Conservation (phyloP, 2,329 filamentous ascomycete genomes). For the Dothistroma septosporum region DNA sequence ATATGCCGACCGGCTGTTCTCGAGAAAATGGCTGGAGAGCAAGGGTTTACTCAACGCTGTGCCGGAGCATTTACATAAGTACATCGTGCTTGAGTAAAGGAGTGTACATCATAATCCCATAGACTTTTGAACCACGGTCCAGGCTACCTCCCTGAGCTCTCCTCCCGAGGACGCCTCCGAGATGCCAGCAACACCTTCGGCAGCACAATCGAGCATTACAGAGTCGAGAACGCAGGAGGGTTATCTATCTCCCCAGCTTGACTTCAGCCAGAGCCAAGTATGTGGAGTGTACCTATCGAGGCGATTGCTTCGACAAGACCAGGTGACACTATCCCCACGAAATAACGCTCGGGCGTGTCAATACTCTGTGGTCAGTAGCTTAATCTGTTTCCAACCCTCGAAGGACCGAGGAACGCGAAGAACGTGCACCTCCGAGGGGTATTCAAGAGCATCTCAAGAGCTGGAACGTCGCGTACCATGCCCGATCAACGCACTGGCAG, state of each 20-base stretch:
- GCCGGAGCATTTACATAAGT: conserved; percentile 81
- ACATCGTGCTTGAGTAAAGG: conserved; percentile 77
- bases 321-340: too few species aligned
- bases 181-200: too few species aligned
- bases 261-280: too few species aligned
- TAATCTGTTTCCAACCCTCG: too few species aligned
- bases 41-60: conserved; percentile 81
- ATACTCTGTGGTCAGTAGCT: too few species aligned
- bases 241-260: too few species aligned
- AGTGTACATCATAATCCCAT: background rate
- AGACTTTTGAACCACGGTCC: background rate
- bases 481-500: background rate
- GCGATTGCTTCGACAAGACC: too few species aligned
- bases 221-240: too few species aligned
- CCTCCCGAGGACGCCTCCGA: background rate
- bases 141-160: background rate
- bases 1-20: conserved; percentile 92
- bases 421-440: background rate
- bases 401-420: background rate
- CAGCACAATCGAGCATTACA: too few species aligned
- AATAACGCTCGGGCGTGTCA: too few species aligned
- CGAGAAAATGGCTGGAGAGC: conserved; percentile 78
- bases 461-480: background rate
- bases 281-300: too few species aligned
- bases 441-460: background rate